Conservation (phyloP, 768 basidiomycete species). For the Filobasidium wieringae region DNA sequence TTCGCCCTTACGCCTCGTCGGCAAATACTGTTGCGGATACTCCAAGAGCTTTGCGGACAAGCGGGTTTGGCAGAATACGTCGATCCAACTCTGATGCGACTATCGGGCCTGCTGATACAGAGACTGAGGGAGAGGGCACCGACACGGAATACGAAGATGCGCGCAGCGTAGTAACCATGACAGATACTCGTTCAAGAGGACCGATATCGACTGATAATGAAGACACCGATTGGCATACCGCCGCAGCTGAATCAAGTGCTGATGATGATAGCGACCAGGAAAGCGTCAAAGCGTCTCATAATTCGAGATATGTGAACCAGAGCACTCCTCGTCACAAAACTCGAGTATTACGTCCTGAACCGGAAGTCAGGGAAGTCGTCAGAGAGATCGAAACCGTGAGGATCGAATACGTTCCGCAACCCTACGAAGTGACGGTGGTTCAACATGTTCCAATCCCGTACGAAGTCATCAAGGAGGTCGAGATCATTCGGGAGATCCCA, state of each 20-base stretch:
- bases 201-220: conserved; percentile 37
- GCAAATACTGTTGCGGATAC: background rate
- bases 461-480: conserved; percentile 25
- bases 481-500: conserved; percentile 19
- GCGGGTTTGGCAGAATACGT: conserved; percentile 21
- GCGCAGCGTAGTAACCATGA: conserved; percentile 50
- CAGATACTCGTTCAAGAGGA: conserved; percentile 56
- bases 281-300: conserved; percentile 2
- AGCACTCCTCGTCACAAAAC: background rate
- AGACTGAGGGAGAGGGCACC: conserved; percentile 14
- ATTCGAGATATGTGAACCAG: background rate
- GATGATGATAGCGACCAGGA: conserved; percentile 31
- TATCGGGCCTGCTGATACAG: conserved; percentile 6
- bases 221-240: conserved; percentile 34
- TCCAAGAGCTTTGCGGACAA: conserved; percentile 17
- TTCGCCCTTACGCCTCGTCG: background rate
- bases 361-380: conserved; percentile 18
- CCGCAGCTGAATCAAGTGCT: conserved; percentile 34
- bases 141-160: conserved; percentile 48
- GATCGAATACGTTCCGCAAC: conserved; percentile 27
- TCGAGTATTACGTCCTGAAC: background rate
- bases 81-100: conserved; percentile 16
- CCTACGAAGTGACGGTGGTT: conserved; percentile 25
- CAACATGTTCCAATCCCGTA: conserved; percentile 8
- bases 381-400: conserved; percentile 25